Percentiles rank a stretch among this genome's conserved stretches.
Conservation (phyloP, 2,329 filamentous ascomycete genomes). For the Trichoderma sp. region DNA sequence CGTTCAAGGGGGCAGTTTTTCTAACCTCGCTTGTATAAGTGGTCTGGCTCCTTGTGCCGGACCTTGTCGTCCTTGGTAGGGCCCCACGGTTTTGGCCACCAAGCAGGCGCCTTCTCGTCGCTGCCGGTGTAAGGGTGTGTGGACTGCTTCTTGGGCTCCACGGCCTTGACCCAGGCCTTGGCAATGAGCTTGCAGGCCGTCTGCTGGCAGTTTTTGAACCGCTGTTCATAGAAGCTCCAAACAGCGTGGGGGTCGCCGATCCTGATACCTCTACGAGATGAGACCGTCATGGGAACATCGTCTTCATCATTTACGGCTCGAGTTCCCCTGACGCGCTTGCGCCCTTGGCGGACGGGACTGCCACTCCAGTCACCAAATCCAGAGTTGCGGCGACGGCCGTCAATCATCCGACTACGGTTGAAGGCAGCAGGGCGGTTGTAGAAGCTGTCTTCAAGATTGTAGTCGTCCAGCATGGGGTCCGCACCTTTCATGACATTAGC, state of each 20-base stretch:
- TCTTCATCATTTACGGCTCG: slow-evolving; percentile 42
- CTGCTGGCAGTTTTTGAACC: slow-evolving; percentile 68
- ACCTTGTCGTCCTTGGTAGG: slow-evolving; percentile 52
- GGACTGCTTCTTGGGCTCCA: slow-evolving; percentile 75
- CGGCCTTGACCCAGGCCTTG: slow-evolving; percentile 72
- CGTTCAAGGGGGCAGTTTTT: neutral
- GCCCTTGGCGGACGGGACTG: slow-evolving; percentile 29
- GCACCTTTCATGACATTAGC: slow-evolving; percentile 28
- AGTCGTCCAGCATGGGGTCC: slow-evolving; percentile 37
- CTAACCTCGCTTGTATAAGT: slow-evolving; percentile 65
- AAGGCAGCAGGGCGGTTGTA: slow-evolving; percentile 29
- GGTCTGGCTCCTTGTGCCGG: slow-evolving; percentile 71
- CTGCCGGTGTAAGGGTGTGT: slow-evolving; percentile 70
- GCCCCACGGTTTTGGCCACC: slow-evolving; percentile 63
- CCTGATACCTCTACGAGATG: slow-evolving; percentile 45
- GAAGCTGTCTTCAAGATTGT: slow-evolving; percentile 28
- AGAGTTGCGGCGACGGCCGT: slow-evolving; percentile 34
- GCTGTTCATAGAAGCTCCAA: slow-evolving; percentile 58
- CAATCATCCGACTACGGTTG: slow-evolving; percentile 29
- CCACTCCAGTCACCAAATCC: slow-evolving; percentile 35
- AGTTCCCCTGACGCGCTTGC: slow-evolving; percentile 36
- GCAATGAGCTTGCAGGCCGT: slow-evolving; percentile 68
- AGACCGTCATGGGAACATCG: slow-evolving; percentile 39
- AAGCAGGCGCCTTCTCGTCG: slow-evolving; percentile 60
- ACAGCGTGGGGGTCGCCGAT: slow-evolving; percentile 56